phyloP scores from a whole-genome alignment of 306 rosid species.

The Cicer pinnatifidum region DNA sequence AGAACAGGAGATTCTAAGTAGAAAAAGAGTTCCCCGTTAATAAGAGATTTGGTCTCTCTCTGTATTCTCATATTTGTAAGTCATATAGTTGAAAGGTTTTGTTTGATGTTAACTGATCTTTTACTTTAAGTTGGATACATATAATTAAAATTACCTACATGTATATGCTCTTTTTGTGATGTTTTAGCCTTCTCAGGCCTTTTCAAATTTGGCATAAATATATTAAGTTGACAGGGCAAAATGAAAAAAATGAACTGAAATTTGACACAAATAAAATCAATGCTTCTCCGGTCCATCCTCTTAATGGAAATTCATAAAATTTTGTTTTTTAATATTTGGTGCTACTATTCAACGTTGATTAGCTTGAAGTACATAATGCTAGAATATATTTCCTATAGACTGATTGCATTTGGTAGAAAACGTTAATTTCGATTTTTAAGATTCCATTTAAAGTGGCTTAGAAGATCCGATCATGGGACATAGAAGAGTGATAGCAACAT shows the following conservation, averaged over 20 bases:
- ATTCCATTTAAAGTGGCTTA: no score
- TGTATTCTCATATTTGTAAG: conserved; percentile 42
- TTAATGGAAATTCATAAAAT: not conserved
- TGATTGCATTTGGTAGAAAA: no score
- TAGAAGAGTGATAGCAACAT: no score
- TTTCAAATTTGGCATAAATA: conserved; percentile 37
- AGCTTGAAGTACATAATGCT: not conserved
- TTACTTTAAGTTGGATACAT: conserved; percentile 43
- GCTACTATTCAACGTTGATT: not conserved
- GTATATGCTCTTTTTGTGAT: conserved; percentile 50
- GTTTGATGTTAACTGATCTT: conserved; percentile 42
- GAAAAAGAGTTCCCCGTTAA: conserved; percentile 85
- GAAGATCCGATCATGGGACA: no score
- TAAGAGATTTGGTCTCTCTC: conserved; percentile 49
- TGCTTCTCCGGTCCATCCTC: not conserved
- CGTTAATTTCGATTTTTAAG: no score
- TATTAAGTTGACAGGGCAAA: conserved; percentile 28
- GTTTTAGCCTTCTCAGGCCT: conserved; percentile 37
- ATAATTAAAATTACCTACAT: conserved; percentile 43
- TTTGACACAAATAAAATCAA: not conserved
- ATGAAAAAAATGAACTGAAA: conserved; percentile 7
- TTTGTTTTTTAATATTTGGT: not conserved
- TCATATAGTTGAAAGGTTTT: conserved; percentile 47
- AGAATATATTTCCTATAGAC: no score
- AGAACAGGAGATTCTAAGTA: conserved; percentile 90